phyloP scores from a whole-genome alignment of 768 basidiomycete species.

The Melanogaster broomeanus region DNA sequence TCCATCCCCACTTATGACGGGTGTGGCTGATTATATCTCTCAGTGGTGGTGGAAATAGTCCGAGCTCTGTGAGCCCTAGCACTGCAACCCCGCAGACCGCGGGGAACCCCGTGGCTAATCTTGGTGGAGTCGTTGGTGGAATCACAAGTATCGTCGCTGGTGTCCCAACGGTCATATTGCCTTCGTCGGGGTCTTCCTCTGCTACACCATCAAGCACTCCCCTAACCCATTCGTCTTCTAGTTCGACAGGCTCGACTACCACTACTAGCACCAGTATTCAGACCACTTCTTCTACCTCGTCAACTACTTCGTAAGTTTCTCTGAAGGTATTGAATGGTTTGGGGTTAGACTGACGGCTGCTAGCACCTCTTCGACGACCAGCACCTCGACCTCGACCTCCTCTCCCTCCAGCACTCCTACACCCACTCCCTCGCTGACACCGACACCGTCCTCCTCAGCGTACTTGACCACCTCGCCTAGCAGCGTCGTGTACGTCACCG shows the following conservation, averaged over 20 bases:
- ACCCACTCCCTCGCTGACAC: constrained; percentile 11
- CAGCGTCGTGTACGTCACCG: constrained; percentile 31
- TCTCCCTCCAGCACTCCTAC: constrained; percentile 9
- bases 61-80: not conserved
- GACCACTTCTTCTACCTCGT: constrained; percentile 1
- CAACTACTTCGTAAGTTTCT: constrained; percentile 23
- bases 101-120: not conserved
- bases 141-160: constrained; percentile 16
- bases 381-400: constrained; percentile 9
- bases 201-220: constrained; percentile 13
- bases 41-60: constrained; percentile 8
- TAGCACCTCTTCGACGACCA: constrained; percentile 14
- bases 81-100: constrained; percentile 1
- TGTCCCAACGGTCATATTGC: constrained; percentile 5
- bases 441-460: constrained; percentile 24
- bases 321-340: not conserved
- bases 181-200: constrained; percentile 21
- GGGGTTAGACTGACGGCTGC: constrained; percentile 3
- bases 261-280: not conserved
- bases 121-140: constrained; percentile 12
- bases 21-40: not conserved
- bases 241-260: constrained; percentile 28
- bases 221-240: constrained; percentile 23
- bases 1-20: too few relatives aligned
- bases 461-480: constrained; percentile 26